Conservation (phyloP, 495 filamentous ascomycete species). For the Aspergillus funiculosus region DNA sequence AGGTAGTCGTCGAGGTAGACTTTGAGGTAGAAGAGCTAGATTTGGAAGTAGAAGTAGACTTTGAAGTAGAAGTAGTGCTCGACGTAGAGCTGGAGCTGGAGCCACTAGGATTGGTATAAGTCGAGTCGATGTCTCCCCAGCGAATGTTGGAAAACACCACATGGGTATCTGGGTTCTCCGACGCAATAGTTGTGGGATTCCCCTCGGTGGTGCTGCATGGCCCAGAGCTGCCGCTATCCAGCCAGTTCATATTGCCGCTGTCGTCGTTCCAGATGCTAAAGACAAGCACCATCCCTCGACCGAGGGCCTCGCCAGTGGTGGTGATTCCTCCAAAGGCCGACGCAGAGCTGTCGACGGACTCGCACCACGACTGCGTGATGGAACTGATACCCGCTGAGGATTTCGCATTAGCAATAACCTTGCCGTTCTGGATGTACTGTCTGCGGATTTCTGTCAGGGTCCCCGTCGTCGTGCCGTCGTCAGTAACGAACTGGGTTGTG, state of each 20-base stretch:
- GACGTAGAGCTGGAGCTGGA: neutral
- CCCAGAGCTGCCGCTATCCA: conserved; percentile 51
- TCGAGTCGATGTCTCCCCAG: conserved; percentile 37
- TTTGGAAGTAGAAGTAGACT: conserved; percentile 1
- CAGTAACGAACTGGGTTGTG: conserved; percentile 60
- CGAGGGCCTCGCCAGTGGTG: conserved; percentile 35
- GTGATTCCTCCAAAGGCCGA: conserved; percentile 23
- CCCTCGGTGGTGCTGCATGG: conserved; percentile 50
- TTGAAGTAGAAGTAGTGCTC: neutral
- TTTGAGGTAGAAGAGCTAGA: conserved; percentile 10
- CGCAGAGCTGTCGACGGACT: conserved; percentile 11
- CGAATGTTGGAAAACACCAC: conserved; percentile 34
- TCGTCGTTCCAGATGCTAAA: conserved; percentile 60
- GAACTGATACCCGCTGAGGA: conserved; percentile 19
- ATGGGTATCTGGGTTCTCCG: conserved; percentile 24
- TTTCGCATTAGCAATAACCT: conserved; percentile 41
- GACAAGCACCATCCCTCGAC: conserved; percentile 59
- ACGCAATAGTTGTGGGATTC: conserved; percentile 25
- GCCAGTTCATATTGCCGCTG: conserved; percentile 56
- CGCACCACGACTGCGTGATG: conserved; percentile 26
- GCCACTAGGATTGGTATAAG: neutral
- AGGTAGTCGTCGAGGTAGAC: neutral
- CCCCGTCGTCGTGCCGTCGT: conserved; percentile 39
- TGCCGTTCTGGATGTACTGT: conserved; percentile 56
- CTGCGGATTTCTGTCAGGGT: conserved; percentile 52